Conservation (phyloP, 495 filamentous ascomycete genomes). For the Lasiosphaeria hispida region DNA sequence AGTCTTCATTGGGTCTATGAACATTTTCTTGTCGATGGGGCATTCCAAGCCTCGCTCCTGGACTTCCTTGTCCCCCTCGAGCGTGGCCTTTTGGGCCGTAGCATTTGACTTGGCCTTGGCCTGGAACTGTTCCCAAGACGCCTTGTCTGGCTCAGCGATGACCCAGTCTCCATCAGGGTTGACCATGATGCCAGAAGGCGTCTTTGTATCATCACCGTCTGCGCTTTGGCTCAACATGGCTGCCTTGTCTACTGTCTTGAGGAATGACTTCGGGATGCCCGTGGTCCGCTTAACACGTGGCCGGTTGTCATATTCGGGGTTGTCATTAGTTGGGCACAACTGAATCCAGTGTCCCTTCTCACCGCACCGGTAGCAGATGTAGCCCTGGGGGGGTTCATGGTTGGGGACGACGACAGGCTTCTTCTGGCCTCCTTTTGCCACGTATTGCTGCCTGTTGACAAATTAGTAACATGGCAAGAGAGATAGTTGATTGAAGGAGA, state of each 20-base stretch:
- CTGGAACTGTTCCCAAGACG: conserved; percentile 94
- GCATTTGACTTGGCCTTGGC: conserved; percentile 83
- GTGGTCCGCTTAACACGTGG: conserved; percentile 92
- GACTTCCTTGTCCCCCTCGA: conserved; percentile 68
- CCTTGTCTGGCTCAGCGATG: conserved; percentile 89
- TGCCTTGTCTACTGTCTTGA: conserved; percentile 91
- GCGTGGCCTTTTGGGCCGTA: conserved; percentile 69
- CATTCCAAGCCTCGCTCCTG: conserved; percentile 87
- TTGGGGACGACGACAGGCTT: conserved; percentile 77
- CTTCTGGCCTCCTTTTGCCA: conserved; percentile 52
- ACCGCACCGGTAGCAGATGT: conserved; percentile 96
- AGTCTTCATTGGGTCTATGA: conserved; percentile 96
- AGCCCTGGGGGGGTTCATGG: conserved; percentile 85
- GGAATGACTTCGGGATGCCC: conserved; percentile 88
- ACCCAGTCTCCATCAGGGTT: conserved; percentile 97
- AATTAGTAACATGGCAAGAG: conserved; percentile 34
- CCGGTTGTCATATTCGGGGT: conserved; percentile 88
- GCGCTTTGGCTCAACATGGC: conserved; percentile 68
- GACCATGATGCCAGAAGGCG: conserved; percentile 86
- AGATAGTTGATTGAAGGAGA: neutral
- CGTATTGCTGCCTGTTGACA: conserved; percentile 47
- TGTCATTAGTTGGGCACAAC: conserved; percentile 93
- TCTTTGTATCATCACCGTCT: conserved; percentile 70
- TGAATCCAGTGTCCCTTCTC: conserved; percentile 99
- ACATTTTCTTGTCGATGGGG: conserved; percentile 92